These are phyloP conservation scores for Paraconiothyrium brasiliense DNA, from an alignment of 2,329 filamentous ascomycete genomes.

Conservation along the genomic window DNA sequence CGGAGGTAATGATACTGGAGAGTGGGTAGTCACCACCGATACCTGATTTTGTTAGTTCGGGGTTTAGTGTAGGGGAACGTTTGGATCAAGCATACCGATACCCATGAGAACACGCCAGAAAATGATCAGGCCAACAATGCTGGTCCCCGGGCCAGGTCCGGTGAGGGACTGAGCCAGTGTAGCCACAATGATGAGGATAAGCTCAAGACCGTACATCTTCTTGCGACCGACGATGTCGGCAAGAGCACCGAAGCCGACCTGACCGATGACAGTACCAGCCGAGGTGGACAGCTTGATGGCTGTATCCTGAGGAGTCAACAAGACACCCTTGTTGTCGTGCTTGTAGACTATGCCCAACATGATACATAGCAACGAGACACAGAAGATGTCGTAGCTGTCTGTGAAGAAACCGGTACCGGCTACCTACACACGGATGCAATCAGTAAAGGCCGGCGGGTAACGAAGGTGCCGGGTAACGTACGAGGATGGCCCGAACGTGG, in stretches of 20 bases:
- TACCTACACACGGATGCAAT: constrained; percentile 57
- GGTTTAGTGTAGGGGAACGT: constrained; percentile 48
- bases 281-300: constrained; percentile 88
- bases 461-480: no score
- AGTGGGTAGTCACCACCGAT: constrained; percentile 80
- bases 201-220: constrained; percentile 76
- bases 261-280: constrained; percentile 83
- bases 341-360: constrained; percentile 87
- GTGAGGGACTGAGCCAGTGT: constrained; percentile 50
- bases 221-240: constrained; percentile 82
- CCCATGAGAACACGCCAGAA: constrained; percentile 56
- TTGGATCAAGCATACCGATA: constrained; percentile 36
- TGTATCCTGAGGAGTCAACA: constrained; percentile 73
- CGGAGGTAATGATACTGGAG: constrained; percentile 80
- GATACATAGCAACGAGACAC: constrained; percentile 54
- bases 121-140: constrained; percentile 50
- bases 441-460: neutral
- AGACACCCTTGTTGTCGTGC: constrained; percentile 57
- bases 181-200: constrained; percentile 52
- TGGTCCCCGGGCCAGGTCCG: constrained; percentile 46
- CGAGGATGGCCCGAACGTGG: constrained; percentile 74
- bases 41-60: constrained; percentile 31
- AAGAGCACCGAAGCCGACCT: constrained; percentile 71
- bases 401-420: constrained; percentile 89
- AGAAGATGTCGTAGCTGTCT: constrained; percentile 76